Evolutionary conservation across 495 filamentous ascomycete species (phyloP).

Genomic region (Neurospora sp.): DNA sequence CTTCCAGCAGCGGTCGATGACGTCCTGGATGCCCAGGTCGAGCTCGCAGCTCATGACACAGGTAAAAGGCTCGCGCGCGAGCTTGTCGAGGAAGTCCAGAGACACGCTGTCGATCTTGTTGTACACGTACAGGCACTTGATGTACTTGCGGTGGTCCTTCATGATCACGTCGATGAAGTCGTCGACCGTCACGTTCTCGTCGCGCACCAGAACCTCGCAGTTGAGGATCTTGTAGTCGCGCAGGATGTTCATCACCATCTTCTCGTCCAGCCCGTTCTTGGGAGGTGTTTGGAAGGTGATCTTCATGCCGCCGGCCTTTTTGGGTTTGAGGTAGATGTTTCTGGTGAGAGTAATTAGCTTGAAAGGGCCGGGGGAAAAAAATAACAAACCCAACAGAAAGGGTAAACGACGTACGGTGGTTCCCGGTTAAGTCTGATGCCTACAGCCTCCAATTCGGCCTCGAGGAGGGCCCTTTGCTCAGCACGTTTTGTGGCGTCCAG

Average conservation of each 20-base stretch:
- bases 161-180: slow-evolving; percentile 98
- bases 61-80: slow-evolving; percentile 87
- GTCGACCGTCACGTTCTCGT: slow-evolving; percentile 92
- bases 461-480: slow-evolving; percentile 82
- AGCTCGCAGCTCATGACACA: slow-evolving; percentile 97
- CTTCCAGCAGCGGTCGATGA: slow-evolving; percentile 92
- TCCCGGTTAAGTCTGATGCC: slow-evolving; percentile 90
- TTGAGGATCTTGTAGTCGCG: slow-evolving; percentile 99
- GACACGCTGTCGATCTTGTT: slow-evolving; percentile 99
- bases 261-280: slow-evolving; percentile 77
- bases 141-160: slow-evolving; percentile 97
- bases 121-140: slow-evolving; percentile 93
- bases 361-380: background rate
- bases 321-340: slow-evolving; percentile 96
- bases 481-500: slow-evolving; percentile 95
- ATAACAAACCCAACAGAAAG: background rate
- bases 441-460: slow-evolving; percentile 91
- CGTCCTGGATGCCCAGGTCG: slow-evolving; percentile 91
- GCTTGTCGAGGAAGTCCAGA: slow-evolving; percentile 81
- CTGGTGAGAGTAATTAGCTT: slow-evolving; percentile 27
- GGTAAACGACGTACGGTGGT: slow-evolving; percentile 58
- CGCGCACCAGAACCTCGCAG: slow-evolving; percentile 89
- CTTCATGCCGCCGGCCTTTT: slow-evolving; percentile 98
- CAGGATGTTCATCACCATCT: slow-evolving; percentile 92
- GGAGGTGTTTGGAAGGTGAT: slow-evolving; percentile 88